A percentile compares a stretch with the other conserved stretches of the same genome.
Conservation (phyloP, 805 yeast genomes). For the Phaffomyces thermotolerans region DNA sequence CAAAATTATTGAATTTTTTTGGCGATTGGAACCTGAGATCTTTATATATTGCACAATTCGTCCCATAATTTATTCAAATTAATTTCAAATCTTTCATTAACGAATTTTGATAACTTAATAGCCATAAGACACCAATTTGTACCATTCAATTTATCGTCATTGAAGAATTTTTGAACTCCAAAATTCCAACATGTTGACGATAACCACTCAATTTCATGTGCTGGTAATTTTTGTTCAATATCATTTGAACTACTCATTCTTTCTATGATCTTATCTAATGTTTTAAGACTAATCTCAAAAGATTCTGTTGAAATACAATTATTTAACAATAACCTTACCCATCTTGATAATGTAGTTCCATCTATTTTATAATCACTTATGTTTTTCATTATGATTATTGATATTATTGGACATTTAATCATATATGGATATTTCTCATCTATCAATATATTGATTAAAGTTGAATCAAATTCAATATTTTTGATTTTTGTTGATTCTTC, state of each 20-base stretch:
- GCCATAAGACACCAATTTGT: constrained; percentile 25
- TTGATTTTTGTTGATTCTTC: constrained; percentile 12
- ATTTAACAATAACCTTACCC: constrained; percentile 25
- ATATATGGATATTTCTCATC: constrained; percentile 14
- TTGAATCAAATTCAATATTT: constrained; percentile 17
- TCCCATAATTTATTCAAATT: constrained; percentile 25
- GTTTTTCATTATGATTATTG: constrained; percentile 20
- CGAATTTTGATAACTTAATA: constrained; percentile 21
- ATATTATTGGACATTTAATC: constrained; percentile 15
- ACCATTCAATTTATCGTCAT: constrained; percentile 19
- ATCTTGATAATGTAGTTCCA: constrained; percentile 20
- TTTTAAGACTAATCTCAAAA: constrained; percentile 9
- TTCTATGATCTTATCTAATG: constrained; percentile 5
- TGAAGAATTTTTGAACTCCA: constrained; percentile 25
- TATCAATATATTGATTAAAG: constrained; percentile 17
- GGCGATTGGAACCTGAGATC: constrained; percentile 12
- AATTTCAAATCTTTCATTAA: constrained; percentile 20
- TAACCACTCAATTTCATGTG: constrained; percentile 30
- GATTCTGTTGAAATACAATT: constrained; percentile 2
- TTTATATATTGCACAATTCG: constrained; percentile 12
- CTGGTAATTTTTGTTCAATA: constrained; percentile 8
- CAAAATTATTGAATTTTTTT: constrained; percentile 21
- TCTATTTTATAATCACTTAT: constrained; percentile 9
- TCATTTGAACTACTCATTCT: constrained; percentile 5
- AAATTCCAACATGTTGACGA: constrained; percentile 33